Conservation (phyloP, 1,139 yeast species). For the Pichia sp. region DNA sequence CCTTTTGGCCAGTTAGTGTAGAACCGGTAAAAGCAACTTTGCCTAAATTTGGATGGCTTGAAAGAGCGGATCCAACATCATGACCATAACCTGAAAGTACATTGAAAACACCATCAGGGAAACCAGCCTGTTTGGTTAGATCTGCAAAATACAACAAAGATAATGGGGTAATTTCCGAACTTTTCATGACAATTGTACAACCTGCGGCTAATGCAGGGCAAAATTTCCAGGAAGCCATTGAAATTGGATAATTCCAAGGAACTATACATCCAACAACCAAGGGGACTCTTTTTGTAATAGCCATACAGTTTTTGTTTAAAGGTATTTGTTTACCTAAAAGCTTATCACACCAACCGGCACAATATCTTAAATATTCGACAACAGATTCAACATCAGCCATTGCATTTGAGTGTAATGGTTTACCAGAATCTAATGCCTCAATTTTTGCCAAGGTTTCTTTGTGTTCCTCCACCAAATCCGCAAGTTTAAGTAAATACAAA, state of each 20-base stretch:
- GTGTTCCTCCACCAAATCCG: constrained; percentile 44
- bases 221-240: constrained; percentile 65
- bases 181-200: constrained; percentile 55
- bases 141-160: constrained; percentile 48
- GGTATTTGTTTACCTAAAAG: constrained; percentile 63
- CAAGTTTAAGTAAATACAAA: constrained; percentile 37
- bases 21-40: constrained; percentile 56
- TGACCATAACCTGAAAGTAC: constrained; percentile 48
- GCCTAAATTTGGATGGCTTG: constrained; percentile 38
- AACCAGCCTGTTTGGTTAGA: constrained; percentile 48
- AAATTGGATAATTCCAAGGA: constrained; percentile 71
- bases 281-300: constrained; percentile 78
- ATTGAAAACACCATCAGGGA: constrained; percentile 58
- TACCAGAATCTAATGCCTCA: constrained; percentile 57
- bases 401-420: constrained; percentile 45
- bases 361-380: constrained; percentile 54
- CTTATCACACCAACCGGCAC: constrained; percentile 83
- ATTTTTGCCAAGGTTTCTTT: constrained; percentile 42
- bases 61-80: constrained; percentile 43
- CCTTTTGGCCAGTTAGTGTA: constrained; percentile 42
- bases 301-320: constrained; percentile 54
- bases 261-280: constrained; percentile 62
- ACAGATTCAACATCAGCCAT: constrained; percentile 54
- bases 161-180: constrained; percentile 59
- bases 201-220: constrained; percentile 68